These are phyloP conservation scores for Fonsecaea nubica DNA, from an alignment of 2,329 filamentous ascomycete species.

Conservation along the genomic window DNA sequence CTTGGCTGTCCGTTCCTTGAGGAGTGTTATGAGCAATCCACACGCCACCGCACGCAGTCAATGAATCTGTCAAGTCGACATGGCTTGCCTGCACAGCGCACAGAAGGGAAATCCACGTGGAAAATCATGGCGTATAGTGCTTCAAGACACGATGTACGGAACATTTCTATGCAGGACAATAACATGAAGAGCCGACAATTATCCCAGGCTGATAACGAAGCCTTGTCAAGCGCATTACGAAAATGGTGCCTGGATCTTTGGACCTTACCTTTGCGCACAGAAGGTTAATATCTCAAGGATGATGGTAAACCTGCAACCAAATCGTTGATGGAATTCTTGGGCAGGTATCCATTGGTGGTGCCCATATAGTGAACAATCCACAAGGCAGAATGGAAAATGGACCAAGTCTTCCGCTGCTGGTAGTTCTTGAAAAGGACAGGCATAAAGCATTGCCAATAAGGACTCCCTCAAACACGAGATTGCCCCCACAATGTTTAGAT, in stretches of 20 bases:
- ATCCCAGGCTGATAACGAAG: background rate
- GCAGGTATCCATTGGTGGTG: slow-evolving; percentile 47
- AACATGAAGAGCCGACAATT: background rate
- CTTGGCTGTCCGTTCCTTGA: background rate
- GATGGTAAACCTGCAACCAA: slow-evolving; percentile 13
- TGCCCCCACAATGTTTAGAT: background rate
- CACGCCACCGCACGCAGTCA: background rate
- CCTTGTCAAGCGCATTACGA: background rate
- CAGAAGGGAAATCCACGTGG: background rate
- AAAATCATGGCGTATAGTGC: background rate
- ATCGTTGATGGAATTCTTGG: slow-evolving; percentile 19
- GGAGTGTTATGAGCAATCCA: background rate
- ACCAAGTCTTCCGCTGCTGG: background rate
- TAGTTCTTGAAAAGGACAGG: background rate
- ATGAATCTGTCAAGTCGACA: background rate
- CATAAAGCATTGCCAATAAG: background rate
- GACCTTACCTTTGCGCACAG: background rate
- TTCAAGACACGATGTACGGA: background rate
- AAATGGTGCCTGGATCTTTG: background rate
- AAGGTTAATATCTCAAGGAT: slow-evolving; percentile 16
- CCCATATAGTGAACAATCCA: slow-evolving; percentile 43
- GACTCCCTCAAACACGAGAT: background rate
- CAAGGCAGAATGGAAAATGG: background rate
- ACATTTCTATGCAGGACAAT: too few species aligned
- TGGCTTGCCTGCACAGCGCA: background rate